A percentile compares a stretch with the other conserved stretches of the same genome.
These are phyloP conservation scores for Tolypocladium cylindrosporum DNA, from an alignment of 2,329 filamentous ascomycete species.

Conservation along the genomic window DNA sequence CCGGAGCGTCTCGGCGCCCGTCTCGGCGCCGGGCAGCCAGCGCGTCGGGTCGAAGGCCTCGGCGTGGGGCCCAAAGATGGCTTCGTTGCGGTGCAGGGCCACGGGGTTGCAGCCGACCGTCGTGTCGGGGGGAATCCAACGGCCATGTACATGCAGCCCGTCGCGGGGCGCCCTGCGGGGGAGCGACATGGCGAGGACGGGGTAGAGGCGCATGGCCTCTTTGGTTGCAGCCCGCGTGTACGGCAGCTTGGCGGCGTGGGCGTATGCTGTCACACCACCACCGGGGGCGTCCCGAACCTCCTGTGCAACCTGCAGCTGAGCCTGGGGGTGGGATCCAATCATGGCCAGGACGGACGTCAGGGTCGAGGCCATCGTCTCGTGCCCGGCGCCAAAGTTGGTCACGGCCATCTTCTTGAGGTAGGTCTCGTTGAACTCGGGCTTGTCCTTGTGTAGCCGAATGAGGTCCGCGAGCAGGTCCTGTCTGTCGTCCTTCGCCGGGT, in stretches of 20 bases:
- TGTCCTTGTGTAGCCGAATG: slow-evolving; percentile 32
- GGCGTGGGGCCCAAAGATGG: slow-evolving; percentile 38
- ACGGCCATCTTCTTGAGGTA: slow-evolving; percentile 42
- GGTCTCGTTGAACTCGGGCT: slow-evolving; percentile 33
- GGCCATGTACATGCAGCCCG: slow-evolving; percentile 27
- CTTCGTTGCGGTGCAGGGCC: slow-evolving; percentile 36
- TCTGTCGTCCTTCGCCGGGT: slow-evolving; percentile 18
- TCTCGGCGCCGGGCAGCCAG: slow-evolving; percentile 34
- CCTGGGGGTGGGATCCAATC: slow-evolving; percentile 27
- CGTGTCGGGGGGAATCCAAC: slow-evolving; percentile 31
- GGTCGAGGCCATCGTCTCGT: slow-evolving; percentile 44
- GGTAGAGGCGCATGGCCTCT: slow-evolving; percentile 39
- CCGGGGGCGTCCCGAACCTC: slow-evolving; percentile 15
- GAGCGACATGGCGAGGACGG: slow-evolving; percentile 42
- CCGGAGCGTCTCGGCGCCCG: slow-evolving; percentile 12
- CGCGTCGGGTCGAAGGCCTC: slow-evolving; percentile 33
- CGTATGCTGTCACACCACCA: slow-evolving; percentile 12
- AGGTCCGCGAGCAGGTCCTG: slow-evolving; percentile 36
- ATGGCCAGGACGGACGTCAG: slow-evolving; percentile 38
- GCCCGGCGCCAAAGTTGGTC: slow-evolving; percentile 46
- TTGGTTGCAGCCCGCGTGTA: slow-evolving; percentile 36
- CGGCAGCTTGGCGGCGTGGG: slow-evolving; percentile 12
- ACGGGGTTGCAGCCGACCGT: slow-evolving; percentile 41
- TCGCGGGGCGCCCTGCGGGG: slow-evolving; percentile 31
- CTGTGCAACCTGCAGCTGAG: slow-evolving; percentile 21